These are phyloP conservation scores for Mrakia hoshinonis DNA, from an alignment of 768 basidiomycete genomes.

Conservation along the genomic window DNA sequence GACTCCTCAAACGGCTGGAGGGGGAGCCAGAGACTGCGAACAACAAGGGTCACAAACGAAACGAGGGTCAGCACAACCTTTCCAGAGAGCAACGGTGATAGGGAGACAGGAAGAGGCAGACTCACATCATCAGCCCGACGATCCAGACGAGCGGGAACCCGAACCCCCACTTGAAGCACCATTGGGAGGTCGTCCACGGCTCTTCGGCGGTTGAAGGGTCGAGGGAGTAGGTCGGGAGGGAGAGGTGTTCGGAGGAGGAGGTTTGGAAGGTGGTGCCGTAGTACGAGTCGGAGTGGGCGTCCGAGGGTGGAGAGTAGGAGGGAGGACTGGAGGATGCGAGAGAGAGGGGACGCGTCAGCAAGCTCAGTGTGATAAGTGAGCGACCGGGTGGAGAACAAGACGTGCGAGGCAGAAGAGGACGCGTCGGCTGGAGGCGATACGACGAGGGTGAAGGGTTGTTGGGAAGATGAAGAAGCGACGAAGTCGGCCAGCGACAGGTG, in stretches of 20 bases:
- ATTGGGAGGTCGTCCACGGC: neutral
- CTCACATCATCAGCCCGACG: neutral
- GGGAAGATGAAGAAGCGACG: too few relatives aligned
- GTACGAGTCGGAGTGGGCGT: neutral
- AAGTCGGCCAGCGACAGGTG: too few relatives aligned
- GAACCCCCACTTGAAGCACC: slow-evolving; percentile 8
- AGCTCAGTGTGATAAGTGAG: too few relatives aligned
- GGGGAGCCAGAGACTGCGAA: neutral
- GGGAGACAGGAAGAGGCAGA: neutral
- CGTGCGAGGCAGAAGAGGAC: too few relatives aligned
- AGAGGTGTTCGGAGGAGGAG: neutral
- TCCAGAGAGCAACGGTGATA: neutral
- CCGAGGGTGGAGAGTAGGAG: neutral
- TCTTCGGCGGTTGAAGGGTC: neutral
- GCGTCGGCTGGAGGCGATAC: too few relatives aligned
- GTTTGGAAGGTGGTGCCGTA: neutral
- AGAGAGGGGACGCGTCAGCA: too few relatives aligned
- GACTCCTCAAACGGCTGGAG: neutral
- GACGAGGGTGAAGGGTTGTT: too few relatives aligned
- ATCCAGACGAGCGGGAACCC: neutral
- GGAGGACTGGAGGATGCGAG: too few relatives aligned
- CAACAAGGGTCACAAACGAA: neutral
- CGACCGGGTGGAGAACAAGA: too few relatives aligned
- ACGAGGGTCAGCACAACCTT: too few relatives aligned
- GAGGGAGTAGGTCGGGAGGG: neutral